Percentiles rank a stretch among this genome's conserved stretches.
Conservation (phyloP, 169 alveolate species). For the Plasmodium reichenowi region DNA sequence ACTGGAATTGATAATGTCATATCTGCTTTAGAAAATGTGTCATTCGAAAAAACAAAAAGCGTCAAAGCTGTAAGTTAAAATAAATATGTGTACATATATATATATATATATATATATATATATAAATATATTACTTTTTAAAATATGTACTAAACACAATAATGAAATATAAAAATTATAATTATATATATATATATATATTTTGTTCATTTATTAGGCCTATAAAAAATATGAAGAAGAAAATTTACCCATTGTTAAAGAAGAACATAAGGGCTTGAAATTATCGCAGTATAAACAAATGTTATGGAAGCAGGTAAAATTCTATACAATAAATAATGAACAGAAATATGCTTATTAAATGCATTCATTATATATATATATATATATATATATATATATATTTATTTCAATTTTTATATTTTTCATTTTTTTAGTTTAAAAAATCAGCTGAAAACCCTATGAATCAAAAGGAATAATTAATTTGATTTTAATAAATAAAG, state of each 20-base stretch:
- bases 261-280: slow-evolving; percentile 82
- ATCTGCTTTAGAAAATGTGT: slow-evolving; percentile 45
- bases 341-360: too few relatives aligned
- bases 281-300: slow-evolving; percentile 86
- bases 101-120: neutral
- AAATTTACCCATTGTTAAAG: slow-evolving; percentile 83
- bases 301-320: slow-evolving; percentile 81
- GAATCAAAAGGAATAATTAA: slow-evolving; percentile 49
- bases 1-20: slow-evolving; percentile 72
- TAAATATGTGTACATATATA: neutral
- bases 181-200: slow-evolving; percentile 1
- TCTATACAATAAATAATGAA: neutral
- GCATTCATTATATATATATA: too few relatives aligned
- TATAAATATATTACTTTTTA: neutral
- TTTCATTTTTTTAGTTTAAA: slow-evolving; percentile 36
- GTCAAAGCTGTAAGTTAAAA: slow-evolving; percentile 71
- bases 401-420: neutral
- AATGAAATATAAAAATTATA: too few relatives aligned
- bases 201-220: slow-evolving; percentile 52
- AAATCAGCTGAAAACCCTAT: slow-evolving; percentile 69
- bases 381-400: too few relatives aligned
- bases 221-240: slow-evolving; percentile 83
- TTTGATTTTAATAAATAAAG: neutral
- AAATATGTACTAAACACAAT: too few relatives aligned
- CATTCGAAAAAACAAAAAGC: slow-evolving; percentile 72